Evolutionary conservation across 2,329 filamentous ascomycete species (phyloP), one percentile per base, ranked within the genome.

Genomic region (Verticillium albo-atrum): DNA sequence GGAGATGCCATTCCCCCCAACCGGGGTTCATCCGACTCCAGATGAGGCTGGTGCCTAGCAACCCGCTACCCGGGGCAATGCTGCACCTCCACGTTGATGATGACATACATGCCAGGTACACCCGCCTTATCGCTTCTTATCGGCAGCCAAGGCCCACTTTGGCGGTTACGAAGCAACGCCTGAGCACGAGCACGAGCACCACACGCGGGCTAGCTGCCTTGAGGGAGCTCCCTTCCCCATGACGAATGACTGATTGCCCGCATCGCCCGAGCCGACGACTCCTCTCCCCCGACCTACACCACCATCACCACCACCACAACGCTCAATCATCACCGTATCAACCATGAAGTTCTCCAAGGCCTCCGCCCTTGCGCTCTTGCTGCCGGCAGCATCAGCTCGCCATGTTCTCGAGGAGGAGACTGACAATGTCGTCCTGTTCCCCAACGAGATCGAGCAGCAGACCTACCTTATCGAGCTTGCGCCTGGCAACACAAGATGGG

Each of bases 401-500:
- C 87, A 85, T 66, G 70, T 86, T 67, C 81, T 86, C 68, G 66
- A 75, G 32, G 71, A 73, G 64, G 83, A 87, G 67, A 69, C 65
- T 60, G 75, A 84, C 66, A 78, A 79, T 63, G 75, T 85, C 63
- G 74, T 81, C 60, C 76, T 85, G 59, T 73, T 73, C 60, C 75
- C 77, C 37, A 73, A 80, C 50, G 75, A 72, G 68, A 64, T 61
- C 66, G 74, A 66, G 62, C 62, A 68, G 37, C 83, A 89, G 68
- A 80, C 81, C 66, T 95, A 84, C 73, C 81, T 96, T 54, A 87
- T 99, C 64, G 93, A 98, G 78, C 81, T 95, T 27, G 83, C 85
- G n/a, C 92, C 92, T 3, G 92, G 90, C 59, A 83, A 94, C 71
- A 93, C 88, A 26, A 80, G 83, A 80, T 95, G 91, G 90, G 89